Conservation (phyloP, 164 flowering plant species). For the Aristolochia californica region DNA sequence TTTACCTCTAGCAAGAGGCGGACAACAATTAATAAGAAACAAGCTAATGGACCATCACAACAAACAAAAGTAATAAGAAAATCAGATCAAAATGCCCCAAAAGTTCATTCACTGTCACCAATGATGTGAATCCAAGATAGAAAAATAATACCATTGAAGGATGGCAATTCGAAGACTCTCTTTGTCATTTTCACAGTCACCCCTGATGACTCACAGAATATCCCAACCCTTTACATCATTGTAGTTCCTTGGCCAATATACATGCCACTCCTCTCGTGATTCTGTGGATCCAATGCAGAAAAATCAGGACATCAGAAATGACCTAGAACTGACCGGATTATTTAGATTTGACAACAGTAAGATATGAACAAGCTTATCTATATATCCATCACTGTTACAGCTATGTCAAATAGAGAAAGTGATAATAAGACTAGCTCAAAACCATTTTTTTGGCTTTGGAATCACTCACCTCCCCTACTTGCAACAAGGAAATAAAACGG, state of each 20-base stretch:
- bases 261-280: conserved; percentile 59
- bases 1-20: no score
- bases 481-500: no score
- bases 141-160: conserved; percentile 54
- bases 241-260: conserved; percentile 89
- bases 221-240: conserved; percentile 82
- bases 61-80: no score
- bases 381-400: no score
- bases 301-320: neutral
- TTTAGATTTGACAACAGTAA: neutral
- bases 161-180: conserved; percentile 71
- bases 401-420: no score
- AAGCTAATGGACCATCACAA: no score
- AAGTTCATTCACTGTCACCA: neutral
- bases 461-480: no score
- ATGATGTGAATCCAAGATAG: neutral
- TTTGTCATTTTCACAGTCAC: conserved; percentile 68
- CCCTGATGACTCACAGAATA: conserved; percentile 65
- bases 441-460: no score
- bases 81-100: no score
- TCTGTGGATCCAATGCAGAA: conserved; percentile 54
- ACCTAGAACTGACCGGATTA: neutral
- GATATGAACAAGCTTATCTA: no score
- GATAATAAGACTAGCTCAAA: no score
- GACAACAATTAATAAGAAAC: no score